Conservation (phyloP, 768 basidiomycete species). For the Scleroderma bovista region DNA sequence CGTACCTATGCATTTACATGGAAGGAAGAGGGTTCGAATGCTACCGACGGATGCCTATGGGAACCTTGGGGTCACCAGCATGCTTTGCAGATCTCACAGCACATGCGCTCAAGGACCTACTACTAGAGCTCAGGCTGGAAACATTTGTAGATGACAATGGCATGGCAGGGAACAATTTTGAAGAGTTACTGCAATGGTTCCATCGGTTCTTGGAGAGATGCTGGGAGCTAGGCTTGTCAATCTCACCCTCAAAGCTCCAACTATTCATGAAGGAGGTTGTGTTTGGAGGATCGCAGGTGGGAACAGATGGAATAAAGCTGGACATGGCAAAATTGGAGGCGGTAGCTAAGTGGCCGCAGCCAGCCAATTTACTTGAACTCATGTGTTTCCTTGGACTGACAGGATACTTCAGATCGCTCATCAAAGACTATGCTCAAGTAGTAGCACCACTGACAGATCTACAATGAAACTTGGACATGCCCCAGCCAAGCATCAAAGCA, state of each 20-base stretch:
- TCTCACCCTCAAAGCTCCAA: neutral
- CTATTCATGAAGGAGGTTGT: constrained; percentile 6
- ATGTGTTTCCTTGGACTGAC: constrained; percentile 6
- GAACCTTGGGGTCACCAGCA: constrained; percentile 34
- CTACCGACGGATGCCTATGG: constrained; percentile 36
- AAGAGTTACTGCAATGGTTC: constrained; percentile 20
- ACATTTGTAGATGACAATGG: constrained; percentile 38
- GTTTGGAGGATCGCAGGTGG: neutral
- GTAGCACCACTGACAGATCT: too few species aligned
- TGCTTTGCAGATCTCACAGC: constrained; percentile 29
- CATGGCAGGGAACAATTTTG: constrained; percentile 27
- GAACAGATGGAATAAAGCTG: too few species aligned
- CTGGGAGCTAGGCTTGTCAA: neutral
- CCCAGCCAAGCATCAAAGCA: too few species aligned
- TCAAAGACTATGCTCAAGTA: constrained; percentile 4
- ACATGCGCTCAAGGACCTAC: constrained; percentile 17
- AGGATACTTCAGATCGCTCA: constrained; percentile 6
- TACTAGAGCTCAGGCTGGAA: constrained; percentile 21
- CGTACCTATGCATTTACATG: constrained; percentile 32
- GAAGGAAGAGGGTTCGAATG: constrained; percentile 33
- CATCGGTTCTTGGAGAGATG: constrained; percentile 13
- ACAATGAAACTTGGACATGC: too few species aligned
- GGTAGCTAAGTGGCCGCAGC: neutral
- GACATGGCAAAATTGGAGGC: too few species aligned
- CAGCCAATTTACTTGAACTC: neutral